Conservation (phyloP, 768 basidiomycete genomes). For the Leucosporidium yakuticum region DNA sequence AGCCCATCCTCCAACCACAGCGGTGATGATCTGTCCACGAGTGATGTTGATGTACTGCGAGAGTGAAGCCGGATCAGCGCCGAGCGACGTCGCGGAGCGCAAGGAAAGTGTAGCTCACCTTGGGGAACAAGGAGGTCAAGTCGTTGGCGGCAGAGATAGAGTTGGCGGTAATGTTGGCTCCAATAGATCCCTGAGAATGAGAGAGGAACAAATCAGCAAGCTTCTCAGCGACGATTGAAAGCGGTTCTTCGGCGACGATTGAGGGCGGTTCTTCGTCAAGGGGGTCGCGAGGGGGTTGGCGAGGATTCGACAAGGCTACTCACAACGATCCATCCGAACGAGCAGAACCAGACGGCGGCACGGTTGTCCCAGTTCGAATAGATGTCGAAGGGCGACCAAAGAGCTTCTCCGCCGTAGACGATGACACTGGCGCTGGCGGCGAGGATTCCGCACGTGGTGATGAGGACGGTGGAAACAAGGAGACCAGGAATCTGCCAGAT, state of each 20-base stretch:
- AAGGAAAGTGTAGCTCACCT: no score
- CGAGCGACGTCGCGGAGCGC: no score
- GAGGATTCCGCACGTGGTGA: conserved; percentile 28
- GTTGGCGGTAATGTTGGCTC: conserved; percentile 18
- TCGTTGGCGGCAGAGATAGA: conserved; percentile 25
- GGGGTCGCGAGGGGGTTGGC: background rate
- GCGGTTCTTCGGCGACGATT: no score
- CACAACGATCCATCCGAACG: background rate
- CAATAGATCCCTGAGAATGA: no score
- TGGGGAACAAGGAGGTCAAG: conserved; percentile 9
- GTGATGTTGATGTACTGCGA: conserved; percentile 66
- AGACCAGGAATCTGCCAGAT: conserved; percentile 17
- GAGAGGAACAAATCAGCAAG: no score
- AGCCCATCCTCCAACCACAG: conserved; percentile 54
- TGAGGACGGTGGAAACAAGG: no score
- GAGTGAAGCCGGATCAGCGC: no score
- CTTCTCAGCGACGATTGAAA: no score
- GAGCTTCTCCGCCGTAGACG: conserved; percentile 13
- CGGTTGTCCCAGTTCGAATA: conserved; percentile 29
- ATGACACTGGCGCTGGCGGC: conserved; percentile 16
- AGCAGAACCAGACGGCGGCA: conserved; percentile 20
- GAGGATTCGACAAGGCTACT: conserved; percentile 10
- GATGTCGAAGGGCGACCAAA: conserved; percentile 1
- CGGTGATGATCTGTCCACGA: conserved; percentile 59
- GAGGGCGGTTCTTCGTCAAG: no score